Evolutionary conservation across 2,329 filamentous ascomycete species (phyloP).

Genomic region (Colletotrichum sp.): DNA sequence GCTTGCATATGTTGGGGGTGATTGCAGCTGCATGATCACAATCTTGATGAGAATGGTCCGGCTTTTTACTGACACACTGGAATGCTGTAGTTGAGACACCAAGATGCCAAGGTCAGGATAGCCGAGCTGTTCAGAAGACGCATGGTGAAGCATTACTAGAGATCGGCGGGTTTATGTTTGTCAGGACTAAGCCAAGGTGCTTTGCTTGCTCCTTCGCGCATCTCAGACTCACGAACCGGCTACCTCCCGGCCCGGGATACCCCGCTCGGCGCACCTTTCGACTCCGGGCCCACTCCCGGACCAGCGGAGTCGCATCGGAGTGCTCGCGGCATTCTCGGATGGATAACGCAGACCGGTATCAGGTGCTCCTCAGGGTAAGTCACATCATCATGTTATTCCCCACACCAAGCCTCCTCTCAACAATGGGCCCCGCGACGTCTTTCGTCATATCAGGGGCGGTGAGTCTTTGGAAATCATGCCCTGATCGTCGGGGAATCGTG

Average conservation of each 20-base stretch:
- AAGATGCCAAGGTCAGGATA: not conserved
- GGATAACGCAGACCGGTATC: not conserved
- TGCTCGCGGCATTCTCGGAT: not conserved
- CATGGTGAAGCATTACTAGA: too few relatives aligned
- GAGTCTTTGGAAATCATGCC: not conserved
- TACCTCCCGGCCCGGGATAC: not conserved
- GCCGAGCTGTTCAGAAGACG: not conserved
- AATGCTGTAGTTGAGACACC: not conserved
- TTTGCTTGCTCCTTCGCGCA: rapidly evolving
- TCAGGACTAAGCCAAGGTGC: not conserved
- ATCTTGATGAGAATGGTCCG: too few relatives aligned
- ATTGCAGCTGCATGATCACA: not conserved
- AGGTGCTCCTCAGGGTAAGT: not conserved
- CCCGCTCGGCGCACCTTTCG: not conserved
- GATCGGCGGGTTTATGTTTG: too few relatives aligned
- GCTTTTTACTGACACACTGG: not conserved
- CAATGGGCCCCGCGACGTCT: not conserved
- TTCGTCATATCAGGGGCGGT: not conserved
- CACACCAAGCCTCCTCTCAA: not conserved
- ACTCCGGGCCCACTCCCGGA: not conserved
- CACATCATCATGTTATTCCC: not conserved
- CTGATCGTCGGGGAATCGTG: not conserved
- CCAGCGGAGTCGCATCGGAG: not conserved
- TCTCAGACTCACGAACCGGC: not conserved
- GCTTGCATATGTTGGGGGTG: not conserved